phyloP scores from a whole-genome alignment of 371 early-diverging fungal species.

The Lichtheimia ramosa region DNA sequence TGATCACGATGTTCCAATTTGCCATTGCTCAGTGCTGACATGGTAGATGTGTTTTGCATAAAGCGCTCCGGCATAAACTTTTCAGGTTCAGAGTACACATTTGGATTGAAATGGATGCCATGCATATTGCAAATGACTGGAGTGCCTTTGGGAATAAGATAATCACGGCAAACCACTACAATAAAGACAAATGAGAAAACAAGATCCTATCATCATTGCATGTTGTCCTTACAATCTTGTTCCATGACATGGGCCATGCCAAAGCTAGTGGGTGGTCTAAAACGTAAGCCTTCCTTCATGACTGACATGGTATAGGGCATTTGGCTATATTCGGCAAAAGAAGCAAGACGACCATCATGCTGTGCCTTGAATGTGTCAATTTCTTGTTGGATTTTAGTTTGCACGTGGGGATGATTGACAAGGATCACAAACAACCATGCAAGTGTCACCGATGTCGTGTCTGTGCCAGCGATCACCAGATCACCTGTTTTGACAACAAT shows the following conservation, averaged over 20 bases:
- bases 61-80: slow-evolving; percentile 16
- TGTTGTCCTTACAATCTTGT: slow-evolving; percentile 14
- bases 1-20: slow-evolving; percentile 12
- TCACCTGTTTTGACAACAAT: slow-evolving; percentile 13
- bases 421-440: slow-evolving; percentile 18
- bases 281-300: slow-evolving; percentile 20
- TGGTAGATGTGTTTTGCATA: slow-evolving; percentile 8
- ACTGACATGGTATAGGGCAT: slow-evolving; percentile 17
- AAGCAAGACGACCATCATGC: slow-evolving; percentile 12
- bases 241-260: slow-evolving; percentile 14
- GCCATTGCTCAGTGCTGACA: slow-evolving; percentile 11
- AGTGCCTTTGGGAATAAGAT: slow-evolving; percentile 14
- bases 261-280: slow-evolving; percentile 7
- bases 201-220: background rate
- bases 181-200: background rate
- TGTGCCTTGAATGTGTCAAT: slow-evolving; percentile 13
- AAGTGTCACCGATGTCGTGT: slow-evolving; percentile 15
- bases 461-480: slow-evolving; percentile 18
- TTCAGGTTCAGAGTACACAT: slow-evolving; percentile 10
- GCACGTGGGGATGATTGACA: slow-evolving; percentile 17
- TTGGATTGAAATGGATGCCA: slow-evolving; percentile 11
- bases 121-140: slow-evolving; percentile 10
- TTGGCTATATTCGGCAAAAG: slow-evolving; percentile 10
- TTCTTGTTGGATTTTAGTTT: slow-evolving; percentile 13
- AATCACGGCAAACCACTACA: slow-evolving; percentile 13